Base-by-base conservation (phyloP, 2,329 filamentous ascomycete genomes). In the Alternaria brassicae region DNA sequence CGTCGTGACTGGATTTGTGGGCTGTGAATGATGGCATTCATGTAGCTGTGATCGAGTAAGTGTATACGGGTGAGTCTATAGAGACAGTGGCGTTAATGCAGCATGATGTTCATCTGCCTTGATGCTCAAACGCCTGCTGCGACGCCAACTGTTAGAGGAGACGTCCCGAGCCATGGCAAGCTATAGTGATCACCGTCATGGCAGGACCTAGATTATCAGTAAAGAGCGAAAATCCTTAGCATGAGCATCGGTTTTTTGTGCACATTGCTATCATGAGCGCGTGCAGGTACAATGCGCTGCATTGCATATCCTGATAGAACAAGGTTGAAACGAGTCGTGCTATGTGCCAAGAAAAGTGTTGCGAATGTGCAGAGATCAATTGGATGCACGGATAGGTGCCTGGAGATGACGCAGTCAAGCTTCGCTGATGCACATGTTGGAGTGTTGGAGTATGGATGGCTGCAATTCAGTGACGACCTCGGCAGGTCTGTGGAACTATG, bases 141-240 rank as follows among this genome's bases (percentile, higher is more conserved):
- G 66, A 72, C 70, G 65, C 71, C 65, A 69, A 69, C 60, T 63
- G 68, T 71, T 50, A 47, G 62, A 70, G 40, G 53, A 53, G 50
- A 49, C 45, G 9, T 34, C 17, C 27, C 21, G 36, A 49, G 57
- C 27, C 53, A 25, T 36, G 30, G 36, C 27, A 10, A n/a, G 19
- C 34, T 15, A 30, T 28, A 19, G 44, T n/a, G 28, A 34, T 19
- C 34, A 40, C 34, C 19, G 21, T n/a, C 27, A 19, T 17, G 10
- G 15, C 27, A n/a, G 15, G 23, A 25, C 21, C 50, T 42, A 37
- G 12, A 53, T 25, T 15, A 12, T 48, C 21, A 36, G 19, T 21
- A 49, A 15, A 12, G 30, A 42, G 7, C 17, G 1, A 25, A 25
- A n/a, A 6, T n/a, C 23, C 10, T 48, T 21, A 25, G 21, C 17